Conservation (phyloP, 805 yeast genomes). For the Zygotorulaspora chibaensis region DNA sequence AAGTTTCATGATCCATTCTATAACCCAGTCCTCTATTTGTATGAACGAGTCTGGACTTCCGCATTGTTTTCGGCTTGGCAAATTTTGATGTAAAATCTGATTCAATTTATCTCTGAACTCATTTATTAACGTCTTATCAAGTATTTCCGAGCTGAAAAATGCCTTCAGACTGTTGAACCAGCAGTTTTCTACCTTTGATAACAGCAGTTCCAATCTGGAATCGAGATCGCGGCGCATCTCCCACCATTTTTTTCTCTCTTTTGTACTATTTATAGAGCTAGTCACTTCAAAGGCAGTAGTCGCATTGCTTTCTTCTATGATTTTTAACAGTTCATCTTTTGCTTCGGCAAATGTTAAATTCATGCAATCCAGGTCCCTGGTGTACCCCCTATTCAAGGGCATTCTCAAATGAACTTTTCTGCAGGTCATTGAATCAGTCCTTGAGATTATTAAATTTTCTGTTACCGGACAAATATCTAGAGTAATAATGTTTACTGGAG, state of each 20-base stretch:
- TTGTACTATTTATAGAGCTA: constrained; percentile 47
- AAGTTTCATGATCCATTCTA: constrained; percentile 48
- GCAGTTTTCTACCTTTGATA: constrained; percentile 52
- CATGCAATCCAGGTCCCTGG: constrained; percentile 43
- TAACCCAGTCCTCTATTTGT: constrained; percentile 43
- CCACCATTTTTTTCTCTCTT: constrained; percentile 79
- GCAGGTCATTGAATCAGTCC: constrained; percentile 33
- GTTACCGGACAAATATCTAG: constrained; percentile 56
- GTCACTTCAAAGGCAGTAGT: constrained; percentile 56
- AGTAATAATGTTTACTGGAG: constrained; percentile 40
- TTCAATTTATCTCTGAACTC: constrained; percentile 39
- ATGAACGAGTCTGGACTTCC: constrained; percentile 26
- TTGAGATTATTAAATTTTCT: constrained; percentile 55
- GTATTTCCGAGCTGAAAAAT: constrained; percentile 43
- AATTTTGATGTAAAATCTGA: constrained; percentile 39
- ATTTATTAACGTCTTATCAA: constrained; percentile 26
- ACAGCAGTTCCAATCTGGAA: constrained; percentile 45
- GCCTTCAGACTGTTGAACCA: constrained; percentile 82
- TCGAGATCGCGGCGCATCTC: constrained; percentile 59
- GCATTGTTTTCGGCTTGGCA: constrained; percentile 45
- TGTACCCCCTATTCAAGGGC: constrained; percentile 51
- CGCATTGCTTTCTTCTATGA: constrained; percentile 57
- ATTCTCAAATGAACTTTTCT: constrained; percentile 50
- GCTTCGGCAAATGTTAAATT: constrained; percentile 45
- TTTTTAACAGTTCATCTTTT: constrained; percentile 41